Evolutionary conservation across 176 grass and related monocot species (phyloP).

Genomic region (Oryza nivara): DNA sequence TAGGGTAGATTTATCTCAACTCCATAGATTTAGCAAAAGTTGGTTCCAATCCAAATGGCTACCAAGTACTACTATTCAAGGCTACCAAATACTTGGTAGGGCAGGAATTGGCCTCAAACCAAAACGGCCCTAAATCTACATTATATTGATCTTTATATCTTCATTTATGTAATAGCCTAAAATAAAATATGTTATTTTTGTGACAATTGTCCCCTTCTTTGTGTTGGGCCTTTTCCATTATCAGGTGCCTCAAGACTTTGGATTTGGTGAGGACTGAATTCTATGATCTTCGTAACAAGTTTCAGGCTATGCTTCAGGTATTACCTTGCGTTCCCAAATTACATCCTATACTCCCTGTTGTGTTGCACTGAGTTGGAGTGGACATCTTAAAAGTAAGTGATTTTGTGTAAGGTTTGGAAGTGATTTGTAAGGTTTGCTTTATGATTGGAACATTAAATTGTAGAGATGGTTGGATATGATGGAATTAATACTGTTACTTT

Average conservation of each 20-base stretch:
- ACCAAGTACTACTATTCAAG: too few species aligned
- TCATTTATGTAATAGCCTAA: background rate
- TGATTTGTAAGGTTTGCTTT: background rate
- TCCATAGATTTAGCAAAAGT: too few species aligned
- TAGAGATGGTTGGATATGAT: background rate
- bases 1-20: too few species aligned
- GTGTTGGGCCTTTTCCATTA: slow-evolving; percentile 21
- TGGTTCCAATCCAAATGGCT: too few species aligned
- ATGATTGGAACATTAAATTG: background rate
- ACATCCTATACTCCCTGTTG: background rate
- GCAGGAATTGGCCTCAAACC: too few species aligned
- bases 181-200: background rate
- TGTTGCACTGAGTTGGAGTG: slow-evolving; percentile 20
- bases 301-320: slow-evolving; percentile 71
- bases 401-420: background rate
- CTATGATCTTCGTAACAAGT: slow-evolving; percentile 49
- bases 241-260: slow-evolving; percentile 53
- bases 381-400: background rate
- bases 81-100: too few species aligned
- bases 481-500: background rate
- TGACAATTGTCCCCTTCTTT: slow-evolving; percentile 5
- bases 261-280: slow-evolving; percentile 48
- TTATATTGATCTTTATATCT: background rate
- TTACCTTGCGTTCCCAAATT: slow-evolving; percentile 1
- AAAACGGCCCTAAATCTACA: background rate